These are phyloP conservation scores for Penicillium cinerascens DNA, from an alignment of 495 filamentous ascomycete species.

Conservation along the genomic window DNA sequence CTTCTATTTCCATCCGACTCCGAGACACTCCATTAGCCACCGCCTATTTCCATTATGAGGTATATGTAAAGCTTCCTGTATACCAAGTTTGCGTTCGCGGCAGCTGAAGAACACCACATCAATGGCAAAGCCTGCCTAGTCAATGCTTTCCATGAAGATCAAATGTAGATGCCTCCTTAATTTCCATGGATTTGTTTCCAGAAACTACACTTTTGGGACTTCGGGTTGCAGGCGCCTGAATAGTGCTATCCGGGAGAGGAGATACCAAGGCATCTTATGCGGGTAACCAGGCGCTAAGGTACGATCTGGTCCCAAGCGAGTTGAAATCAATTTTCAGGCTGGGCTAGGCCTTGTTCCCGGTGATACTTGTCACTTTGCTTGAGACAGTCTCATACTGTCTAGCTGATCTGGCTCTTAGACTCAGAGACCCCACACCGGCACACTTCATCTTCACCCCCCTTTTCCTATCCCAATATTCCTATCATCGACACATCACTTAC, in stretches of 20 bases:
- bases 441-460: neutral
- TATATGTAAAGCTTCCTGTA: neutral
- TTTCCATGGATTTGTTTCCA: neutral
- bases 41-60: neutral
- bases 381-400: neutral
- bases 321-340: neutral
- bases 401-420: constrained; percentile 6
- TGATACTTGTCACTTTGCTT: neutral
- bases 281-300: neutral
- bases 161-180: neutral
- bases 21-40: neutral
- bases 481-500: too few relatives aligned
- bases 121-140: neutral
- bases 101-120: neutral
- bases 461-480: neutral
- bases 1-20: too few relatives aligned
- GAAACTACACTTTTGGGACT: neutral
- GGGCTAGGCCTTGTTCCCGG: neutral
- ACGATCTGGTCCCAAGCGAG: neutral
- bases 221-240: neutral
- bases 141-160: neutral
- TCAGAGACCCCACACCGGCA: neutral
- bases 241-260: neutral
- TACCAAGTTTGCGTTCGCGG: neutral
- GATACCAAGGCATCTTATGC: neutral